Percentiles rank a stretch among this genome's conserved stretches.
Evolutionary conservation across 2,329 filamentous ascomycete genomes (phyloP).

Genomic region (Salinomyces thailandicus): DNA sequence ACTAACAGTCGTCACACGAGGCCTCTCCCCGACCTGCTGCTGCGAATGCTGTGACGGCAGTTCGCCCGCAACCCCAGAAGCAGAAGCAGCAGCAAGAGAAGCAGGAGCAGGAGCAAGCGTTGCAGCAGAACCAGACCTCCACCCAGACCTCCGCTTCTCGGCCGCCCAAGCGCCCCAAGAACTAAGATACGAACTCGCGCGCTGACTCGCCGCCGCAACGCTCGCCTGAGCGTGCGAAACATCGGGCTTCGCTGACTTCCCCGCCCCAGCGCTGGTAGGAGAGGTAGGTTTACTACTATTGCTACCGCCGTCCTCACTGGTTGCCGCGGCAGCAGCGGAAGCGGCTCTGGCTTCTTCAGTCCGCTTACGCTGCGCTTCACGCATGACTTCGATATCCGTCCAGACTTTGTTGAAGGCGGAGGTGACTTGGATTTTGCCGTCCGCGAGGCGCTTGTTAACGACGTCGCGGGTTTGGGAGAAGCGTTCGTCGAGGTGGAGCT

Average conservation of each 20-base stretch:
- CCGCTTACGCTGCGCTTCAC: conserved; percentile 59
- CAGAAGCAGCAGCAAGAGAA: too few species aligned
- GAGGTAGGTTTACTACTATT: conserved; percentile 6
- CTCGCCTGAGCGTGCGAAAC: conserved; percentile 45
- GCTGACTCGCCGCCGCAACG: conserved; percentile 42
- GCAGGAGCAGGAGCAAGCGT: too few species aligned
- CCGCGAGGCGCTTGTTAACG: conserved; percentile 78
- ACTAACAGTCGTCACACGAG: too few species aligned
- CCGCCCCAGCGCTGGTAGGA: conserved; percentile 3
- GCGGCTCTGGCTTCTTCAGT: conserved; percentile 45
- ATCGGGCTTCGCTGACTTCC: conserved; percentile 32
- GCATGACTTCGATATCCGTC: conserved; percentile 74
- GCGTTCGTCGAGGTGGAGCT: conserved; percentile 85
- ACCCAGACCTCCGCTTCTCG: conserved; percentile 58
- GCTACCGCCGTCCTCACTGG: conserved; percentile 2
- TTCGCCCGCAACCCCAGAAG: too few species aligned
- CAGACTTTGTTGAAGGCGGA: conserved; percentile 81
- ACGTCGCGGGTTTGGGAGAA: conserved; percentile 75
- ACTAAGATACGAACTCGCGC: conserved; percentile 52
- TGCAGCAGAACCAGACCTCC: conserved; percentile 12
- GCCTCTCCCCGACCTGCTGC: too few species aligned
- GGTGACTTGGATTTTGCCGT: conserved; percentile 77
- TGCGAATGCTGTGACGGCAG: neutral
- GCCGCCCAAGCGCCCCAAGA: conserved; percentile 57
- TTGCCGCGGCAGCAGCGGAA: conserved; percentile 11